A percentile compares a stretch with the other conserved stretches of the same genome.
phyloP scores from a whole-genome alignment of 805 yeast genomes.

The Wickerhamiella slavikovae region DNA sequence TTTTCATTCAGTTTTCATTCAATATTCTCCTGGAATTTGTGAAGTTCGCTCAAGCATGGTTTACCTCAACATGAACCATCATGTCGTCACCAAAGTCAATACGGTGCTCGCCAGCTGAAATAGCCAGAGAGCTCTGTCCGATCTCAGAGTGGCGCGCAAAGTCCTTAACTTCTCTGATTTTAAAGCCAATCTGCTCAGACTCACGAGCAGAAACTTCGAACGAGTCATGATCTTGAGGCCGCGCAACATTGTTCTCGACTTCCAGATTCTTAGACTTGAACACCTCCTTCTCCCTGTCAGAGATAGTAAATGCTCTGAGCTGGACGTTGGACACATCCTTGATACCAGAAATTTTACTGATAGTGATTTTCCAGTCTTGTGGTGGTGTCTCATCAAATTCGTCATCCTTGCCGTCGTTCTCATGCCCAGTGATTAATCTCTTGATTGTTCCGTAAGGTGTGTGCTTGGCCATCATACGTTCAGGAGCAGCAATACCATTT shows the following conservation, averaged over 20 bases:
- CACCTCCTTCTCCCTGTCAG: slow-evolving; percentile 30
- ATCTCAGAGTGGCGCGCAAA: slow-evolving; percentile 50
- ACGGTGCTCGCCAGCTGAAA: slow-evolving; percentile 19
- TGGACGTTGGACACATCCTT: slow-evolving; percentile 18
- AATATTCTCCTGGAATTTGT: no score
- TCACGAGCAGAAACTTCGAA: slow-evolving; percentile 45
- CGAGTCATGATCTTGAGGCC: slow-evolving; percentile 29
- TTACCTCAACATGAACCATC: no score
- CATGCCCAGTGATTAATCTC: no score
- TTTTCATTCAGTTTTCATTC: no score
- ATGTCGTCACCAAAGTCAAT: slow-evolving; percentile 9
- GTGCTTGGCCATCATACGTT: slow-evolving; percentile 17
- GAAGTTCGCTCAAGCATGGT: no score
- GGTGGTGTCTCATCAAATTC: slow-evolving; percentile 5
- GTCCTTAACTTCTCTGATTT: slow-evolving; percentile 44
- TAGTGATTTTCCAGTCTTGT: slow-evolving; percentile 8
- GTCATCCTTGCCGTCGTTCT: slow-evolving; percentile 19
- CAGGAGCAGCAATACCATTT: slow-evolving; percentile 6
- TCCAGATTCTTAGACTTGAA: slow-evolving; percentile 44
- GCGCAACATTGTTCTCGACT: slow-evolving; percentile 23
- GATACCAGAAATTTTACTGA: slow-evolving; percentile 10
- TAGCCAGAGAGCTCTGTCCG: slow-evolving; percentile 33
- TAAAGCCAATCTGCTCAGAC: slow-evolving; percentile 37
- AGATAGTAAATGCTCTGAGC: slow-evolving; percentile 25
- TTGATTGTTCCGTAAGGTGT: slow-evolving; percentile 31